Conservation (phyloP, 768 basidiomycete species). For the Amanita fuliginea region DNA sequence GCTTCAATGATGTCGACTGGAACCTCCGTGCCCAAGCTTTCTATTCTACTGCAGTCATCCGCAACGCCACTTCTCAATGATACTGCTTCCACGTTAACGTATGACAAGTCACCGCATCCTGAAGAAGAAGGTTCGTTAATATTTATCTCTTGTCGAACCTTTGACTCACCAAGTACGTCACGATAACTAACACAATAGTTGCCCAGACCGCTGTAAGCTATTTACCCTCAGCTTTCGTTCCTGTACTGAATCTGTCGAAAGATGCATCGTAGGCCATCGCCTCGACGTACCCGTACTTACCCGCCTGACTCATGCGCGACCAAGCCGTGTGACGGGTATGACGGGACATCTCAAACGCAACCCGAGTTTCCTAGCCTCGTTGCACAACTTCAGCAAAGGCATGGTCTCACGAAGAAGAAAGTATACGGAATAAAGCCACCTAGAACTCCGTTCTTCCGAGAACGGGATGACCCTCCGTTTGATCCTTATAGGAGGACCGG, state of each 20-base stretch:
- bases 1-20: slow-evolving; percentile 12
- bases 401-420: slow-evolving; percentile 64
- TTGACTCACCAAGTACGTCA: background rate
- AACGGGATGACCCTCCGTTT: slow-evolving; percentile 20
- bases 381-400: slow-evolving; percentile 50
- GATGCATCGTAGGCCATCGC: slow-evolving; percentile 6
- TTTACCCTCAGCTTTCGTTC: too few species aligned
- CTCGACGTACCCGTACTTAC: slow-evolving; percentile 25
- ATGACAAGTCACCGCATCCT: background rate
- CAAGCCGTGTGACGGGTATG: slow-evolving; percentile 1
- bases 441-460: slow-evolving; percentile 41
- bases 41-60: slow-evolving; percentile 20
- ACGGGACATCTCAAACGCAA: slow-evolving; percentile 12
- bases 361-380: slow-evolving; percentile 40
- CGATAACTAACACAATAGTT: background rate
- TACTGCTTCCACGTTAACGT: slow-evolving; percentile 25
- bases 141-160: background rate
- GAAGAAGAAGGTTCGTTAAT: background rate
- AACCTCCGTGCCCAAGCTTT: slow-evolving; percentile 13
- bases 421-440: slow-evolving; percentile 42
- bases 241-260: background rate
- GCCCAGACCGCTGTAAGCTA: background rate
- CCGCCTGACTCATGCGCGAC: slow-evolving; percentile 17
- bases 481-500: slow-evolving; percentile 16
- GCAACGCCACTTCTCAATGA: slow-evolving; percentile 42